Base-by-base conservation (phyloP, 108 stramenopile genomes). In the Discostella stelligeroides region DNA sequence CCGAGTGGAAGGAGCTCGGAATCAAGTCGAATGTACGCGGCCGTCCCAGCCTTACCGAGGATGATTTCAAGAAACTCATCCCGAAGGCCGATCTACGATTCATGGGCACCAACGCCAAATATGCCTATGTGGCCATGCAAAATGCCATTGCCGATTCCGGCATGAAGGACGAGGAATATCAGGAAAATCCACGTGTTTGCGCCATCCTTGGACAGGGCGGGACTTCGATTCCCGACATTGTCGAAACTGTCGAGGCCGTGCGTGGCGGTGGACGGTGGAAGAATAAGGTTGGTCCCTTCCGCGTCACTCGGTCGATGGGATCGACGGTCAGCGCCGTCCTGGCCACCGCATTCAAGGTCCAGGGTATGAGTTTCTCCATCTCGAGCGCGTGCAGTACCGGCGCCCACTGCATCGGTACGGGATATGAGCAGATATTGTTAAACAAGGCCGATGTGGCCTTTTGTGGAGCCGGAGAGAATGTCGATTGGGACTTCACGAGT, bases 281-380 rank as follows among this genome's bases (percentile, higher is more conserved):
- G 88, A 96, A 96, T 79, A 92, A 96, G 88, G 92, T 96, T 54
- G 95, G 95, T 23, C 95, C 95, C 13, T 96, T 94, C 83, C 95
- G 95, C 63, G 95, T 96, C 59, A 96, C 95, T 9, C 64, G 95
- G 57, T 86, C 88, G 67, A 96, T 96, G 95, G 95, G 95, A 72
- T 92, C 91, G 24, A 96, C 95, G 51, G 91, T 90, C 50, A 83
- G 81, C 53, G 95, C 95, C 39, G 95, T 96, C 10, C 66, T 96
- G 38, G 88, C 92, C 25, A 96, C 95, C 8, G 88, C 88, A 24
- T 96, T 96, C 82, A 96, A 96, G 83, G 65, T 94, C 11, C 95
- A 96, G 83, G 95, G 95, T 49, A 86, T 89, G 58, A 84, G 82
- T 59, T 96, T 81, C 72, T 88, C 86, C 72, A 93, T 96, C 67